Conservation (phyloP, 176 grass and related monocot genomes). For the Oropetium thomaeum region DNA sequence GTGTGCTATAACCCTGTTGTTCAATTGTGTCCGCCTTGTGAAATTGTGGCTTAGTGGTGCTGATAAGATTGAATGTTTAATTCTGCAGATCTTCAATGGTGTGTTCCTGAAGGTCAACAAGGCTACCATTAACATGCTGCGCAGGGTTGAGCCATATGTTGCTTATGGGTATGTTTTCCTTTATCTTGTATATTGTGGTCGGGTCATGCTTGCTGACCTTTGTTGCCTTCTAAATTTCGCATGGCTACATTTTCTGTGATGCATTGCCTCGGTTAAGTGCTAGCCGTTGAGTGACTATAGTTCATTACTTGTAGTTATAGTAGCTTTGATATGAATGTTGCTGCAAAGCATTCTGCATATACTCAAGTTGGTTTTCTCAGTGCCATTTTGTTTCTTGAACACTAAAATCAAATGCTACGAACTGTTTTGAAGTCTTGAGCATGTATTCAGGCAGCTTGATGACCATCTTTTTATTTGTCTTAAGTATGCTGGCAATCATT, state of each 20-base stretch:
- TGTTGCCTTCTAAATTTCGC: neutral
- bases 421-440: neutral
- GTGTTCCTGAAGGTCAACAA: constrained; percentile 98
- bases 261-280: neutral
- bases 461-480: neutral
- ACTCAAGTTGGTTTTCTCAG: neutral
- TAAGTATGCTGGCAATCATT: neutral
- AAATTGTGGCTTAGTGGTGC: neutral
- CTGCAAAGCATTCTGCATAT: too few species aligned
- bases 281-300: too few species aligned
- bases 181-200: neutral
- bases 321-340: too few species aligned
- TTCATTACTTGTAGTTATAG: too few species aligned
- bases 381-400: neutral
- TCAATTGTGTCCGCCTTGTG: neutral
- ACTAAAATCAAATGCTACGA: neutral
- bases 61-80: neutral
- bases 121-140: constrained; percentile 89
- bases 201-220: neutral
- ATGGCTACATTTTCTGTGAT: neutral
- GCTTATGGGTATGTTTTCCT: constrained; percentile 67
- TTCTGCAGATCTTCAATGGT: constrained; percentile 78
- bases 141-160: constrained; percentile 92
- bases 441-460: neutral
- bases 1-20: neutral